phyloP scores from a whole-genome alignment of 2,329 filamentous ascomycete species.

The Daldinia sp. region DNA sequence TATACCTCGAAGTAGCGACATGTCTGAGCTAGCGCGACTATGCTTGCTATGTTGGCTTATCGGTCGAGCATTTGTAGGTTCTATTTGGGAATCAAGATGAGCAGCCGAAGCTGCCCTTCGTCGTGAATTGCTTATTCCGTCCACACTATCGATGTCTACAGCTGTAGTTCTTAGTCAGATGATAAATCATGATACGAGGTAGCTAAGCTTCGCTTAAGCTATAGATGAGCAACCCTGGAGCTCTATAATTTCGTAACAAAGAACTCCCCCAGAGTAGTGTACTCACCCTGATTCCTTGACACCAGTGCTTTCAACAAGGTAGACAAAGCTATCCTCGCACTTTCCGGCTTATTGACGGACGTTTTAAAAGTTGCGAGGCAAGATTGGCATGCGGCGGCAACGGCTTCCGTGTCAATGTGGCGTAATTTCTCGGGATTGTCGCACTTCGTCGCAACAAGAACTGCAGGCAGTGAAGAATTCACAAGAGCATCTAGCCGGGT shows the following conservation, averaged over 20 bases:
- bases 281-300: slow-evolving; percentile 75
- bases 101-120: slow-evolving; percentile 71
- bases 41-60: slow-evolving; percentile 73
- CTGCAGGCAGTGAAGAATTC: slow-evolving; percentile 78
- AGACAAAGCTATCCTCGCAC: slow-evolving; percentile 79
- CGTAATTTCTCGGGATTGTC: slow-evolving; percentile 78
- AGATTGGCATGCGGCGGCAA: slow-evolving; percentile 73
- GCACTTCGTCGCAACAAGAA: slow-evolving; percentile 91
- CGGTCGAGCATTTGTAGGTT: slow-evolving; percentile 63
- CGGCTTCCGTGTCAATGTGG: slow-evolving; percentile 75
- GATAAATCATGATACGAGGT: neutral
- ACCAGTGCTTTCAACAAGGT: slow-evolving; percentile 80
- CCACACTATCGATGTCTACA: slow-evolving; percentile 54
- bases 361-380: slow-evolving; percentile 80
- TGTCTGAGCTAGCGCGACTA: slow-evolving; percentile 78
- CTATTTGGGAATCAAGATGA: slow-evolving; percentile 68
- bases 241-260: neutral
- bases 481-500: slow-evolving; percentile 74
- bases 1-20: slow-evolving; percentile 69
- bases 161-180: slow-evolving; percentile 36
- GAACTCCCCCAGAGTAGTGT: slow-evolving; percentile 2
- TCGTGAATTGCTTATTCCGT: slow-evolving; percentile 58
- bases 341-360: slow-evolving; percentile 76
- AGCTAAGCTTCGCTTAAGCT: slow-evolving; percentile 1
- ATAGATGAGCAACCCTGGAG: neutral